phyloP scores from a whole-genome alignment of 164 flowering plant genomes.

The Piper longum region DNA sequence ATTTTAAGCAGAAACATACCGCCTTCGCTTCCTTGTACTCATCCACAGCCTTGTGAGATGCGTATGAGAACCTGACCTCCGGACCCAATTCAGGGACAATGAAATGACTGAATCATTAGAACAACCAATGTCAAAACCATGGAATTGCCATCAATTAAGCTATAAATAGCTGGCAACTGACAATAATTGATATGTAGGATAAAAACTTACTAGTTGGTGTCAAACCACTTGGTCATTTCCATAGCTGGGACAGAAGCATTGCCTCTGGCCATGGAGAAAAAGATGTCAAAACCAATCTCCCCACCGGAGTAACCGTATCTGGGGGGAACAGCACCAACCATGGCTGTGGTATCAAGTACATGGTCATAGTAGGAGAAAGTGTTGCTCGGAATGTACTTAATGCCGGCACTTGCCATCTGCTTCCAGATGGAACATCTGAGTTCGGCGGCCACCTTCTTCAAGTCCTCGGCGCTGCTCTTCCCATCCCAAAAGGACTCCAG shows the following conservation, averaged over 20 bases:
- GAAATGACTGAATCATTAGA: constrained; percentile 43
- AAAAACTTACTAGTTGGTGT: constrained; percentile 82
- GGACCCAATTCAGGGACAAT: constrained; percentile 94
- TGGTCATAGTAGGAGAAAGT: constrained; percentile 80
- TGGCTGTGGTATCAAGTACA: constrained; percentile 66
- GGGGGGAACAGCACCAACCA: constrained; percentile 28
- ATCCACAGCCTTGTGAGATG: constrained; percentile 78
- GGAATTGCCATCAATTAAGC: neutral
- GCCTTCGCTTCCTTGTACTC: constrained; percentile 93
- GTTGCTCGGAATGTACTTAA: constrained; percentile 79
- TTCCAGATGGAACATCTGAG: constrained; percentile 72
- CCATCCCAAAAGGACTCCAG: constrained; percentile 89
- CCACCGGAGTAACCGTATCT: constrained; percentile 73
- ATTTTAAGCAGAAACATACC: constrained; percentile 23
- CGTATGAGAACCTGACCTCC: constrained; percentile 60
- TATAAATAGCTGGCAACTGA: too few relatives aligned
- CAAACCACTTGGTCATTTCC: constrained; percentile 98
- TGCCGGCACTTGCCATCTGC: constrained; percentile 72
- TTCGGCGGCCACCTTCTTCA: constrained; percentile 61
- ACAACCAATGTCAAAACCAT: neutral
- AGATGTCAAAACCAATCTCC: constrained; percentile 61
- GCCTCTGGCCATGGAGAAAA: constrained; percentile 89
- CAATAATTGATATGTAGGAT: neutral
- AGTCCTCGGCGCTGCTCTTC: constrained; percentile 61
- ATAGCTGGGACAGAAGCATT: constrained; percentile 81